Conservation (phyloP, 805 yeast genomes). For the Hanseniaspora guilliermondii region DNA sequence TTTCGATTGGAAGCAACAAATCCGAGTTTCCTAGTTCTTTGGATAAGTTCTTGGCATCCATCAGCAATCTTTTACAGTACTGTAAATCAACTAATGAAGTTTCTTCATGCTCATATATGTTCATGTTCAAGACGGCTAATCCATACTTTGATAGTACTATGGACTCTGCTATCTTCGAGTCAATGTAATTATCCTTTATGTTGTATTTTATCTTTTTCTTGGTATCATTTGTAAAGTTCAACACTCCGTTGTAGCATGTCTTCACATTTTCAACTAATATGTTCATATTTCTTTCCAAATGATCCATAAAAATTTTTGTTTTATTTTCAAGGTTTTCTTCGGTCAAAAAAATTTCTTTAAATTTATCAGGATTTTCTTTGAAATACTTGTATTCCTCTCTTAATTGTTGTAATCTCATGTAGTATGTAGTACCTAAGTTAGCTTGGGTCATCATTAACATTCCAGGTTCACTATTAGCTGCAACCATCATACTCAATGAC, state of each 20-base stretch:
- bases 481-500: constrained; percentile 60
- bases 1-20: constrained; percentile 50
- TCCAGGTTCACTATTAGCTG: constrained; percentile 54
- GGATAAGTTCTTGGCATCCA: constrained; percentile 62
- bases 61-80: constrained; percentile 47
- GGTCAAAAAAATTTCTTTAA: constrained; percentile 18
- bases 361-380: constrained; percentile 21
- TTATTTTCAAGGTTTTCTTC: constrained; percentile 20
- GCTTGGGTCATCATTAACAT: constrained; percentile 54
- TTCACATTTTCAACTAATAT: constrained; percentile 26
- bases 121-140: constrained; percentile 65
- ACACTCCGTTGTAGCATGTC: constrained; percentile 34
- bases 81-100: constrained; percentile 32
- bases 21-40: constrained; percentile 52
- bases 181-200: constrained; percentile 27
- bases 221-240: constrained; percentile 30
- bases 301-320: constrained; percentile 19
- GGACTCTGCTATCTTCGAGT: constrained; percentile 43
- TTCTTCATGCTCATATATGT: constrained; percentile 23
- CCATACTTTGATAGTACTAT: constrained; percentile 77
- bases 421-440: constrained; percentile 57
- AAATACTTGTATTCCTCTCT: constrained; percentile 36
- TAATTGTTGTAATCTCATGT: constrained; percentile 51
- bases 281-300: constrained; percentile 19
- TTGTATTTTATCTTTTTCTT: constrained; percentile 26